A percentile compares a stretch with the other conserved stretches of the same genome.
Conservation (phyloP, 148 eudicot species). For the Silene conica region DNA sequence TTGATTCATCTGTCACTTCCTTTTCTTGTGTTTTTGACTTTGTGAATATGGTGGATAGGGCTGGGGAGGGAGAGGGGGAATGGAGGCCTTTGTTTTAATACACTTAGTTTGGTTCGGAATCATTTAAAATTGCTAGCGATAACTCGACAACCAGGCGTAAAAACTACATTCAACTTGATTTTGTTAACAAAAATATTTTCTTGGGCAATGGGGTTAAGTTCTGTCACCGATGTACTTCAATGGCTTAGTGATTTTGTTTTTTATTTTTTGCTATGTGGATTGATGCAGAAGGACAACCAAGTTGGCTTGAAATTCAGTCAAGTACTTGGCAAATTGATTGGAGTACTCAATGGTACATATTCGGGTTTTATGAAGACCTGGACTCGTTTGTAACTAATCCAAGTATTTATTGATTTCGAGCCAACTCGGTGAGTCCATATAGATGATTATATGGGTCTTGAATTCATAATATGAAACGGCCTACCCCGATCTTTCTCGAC, state of each 20-base stretch:
- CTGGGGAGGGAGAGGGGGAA: too few relatives aligned
- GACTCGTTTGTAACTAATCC: conserved; percentile 39
- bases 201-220: neutral
- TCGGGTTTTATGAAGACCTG: conserved; percentile 67
- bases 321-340: conserved; percentile 55
- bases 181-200: neutral
- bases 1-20: too few relatives aligned
- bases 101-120: neutral
- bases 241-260: conserved; percentile 28
- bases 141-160: neutral
- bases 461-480: neutral
- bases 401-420: conserved; percentile 46
- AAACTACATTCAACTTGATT: neutral
- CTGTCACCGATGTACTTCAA: conserved; percentile 2
- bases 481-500: neutral
- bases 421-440: conserved; percentile 66
- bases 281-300: conserved; percentile 62
- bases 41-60: neutral
- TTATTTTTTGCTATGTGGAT: conserved; percentile 40
- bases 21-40: neutral
- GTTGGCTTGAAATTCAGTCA: conserved; percentile 71
- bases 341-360: conserved; percentile 43
- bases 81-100: neutral
- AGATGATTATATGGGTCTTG: neutral
- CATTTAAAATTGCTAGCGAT: neutral